These are phyloP conservation scores for Aureobasidium musti DNA, from an alignment of 2,329 filamentous ascomycete genomes.

Conservation along the genomic window DNA sequence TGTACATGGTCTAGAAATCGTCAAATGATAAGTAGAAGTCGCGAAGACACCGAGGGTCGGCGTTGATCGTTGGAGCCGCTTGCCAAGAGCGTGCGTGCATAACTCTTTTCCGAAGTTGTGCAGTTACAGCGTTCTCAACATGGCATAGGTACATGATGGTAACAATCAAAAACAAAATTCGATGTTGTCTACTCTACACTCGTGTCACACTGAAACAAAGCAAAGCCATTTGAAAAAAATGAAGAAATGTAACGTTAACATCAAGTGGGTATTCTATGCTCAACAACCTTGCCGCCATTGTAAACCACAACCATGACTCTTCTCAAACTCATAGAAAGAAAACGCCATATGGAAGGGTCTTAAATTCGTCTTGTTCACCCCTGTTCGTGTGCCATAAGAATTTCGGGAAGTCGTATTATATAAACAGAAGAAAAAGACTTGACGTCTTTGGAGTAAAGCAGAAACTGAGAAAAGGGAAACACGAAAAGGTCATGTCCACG, in stretches of 20 bases:
- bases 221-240: not conserved
- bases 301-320: slow-evolving; percentile 5
- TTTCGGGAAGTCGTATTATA: slow-evolving; percentile 17
- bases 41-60: not conserved
- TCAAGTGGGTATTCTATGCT: slow-evolving; percentile 29
- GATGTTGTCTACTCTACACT: too few relatives aligned
- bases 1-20: not conserved
- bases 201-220: not conserved
- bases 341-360: slow-evolving; percentile 21
- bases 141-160: not conserved
- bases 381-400: slow-evolving; percentile 4
- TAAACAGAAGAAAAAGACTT: slow-evolving; percentile 21
- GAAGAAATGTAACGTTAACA: slow-evolving; percentile 23
- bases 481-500: slow-evolving; percentile 24
- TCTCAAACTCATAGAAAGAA: slow-evolving; percentile 6
- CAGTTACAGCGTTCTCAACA: not conserved
- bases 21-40: not conserved
- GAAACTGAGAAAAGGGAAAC: slow-evolving; percentile 13
- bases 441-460: slow-evolving; percentile 9
- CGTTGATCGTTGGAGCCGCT: not conserved
- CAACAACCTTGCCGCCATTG: not conserved
- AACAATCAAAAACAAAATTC: not conserved
- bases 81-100: slow-evolving; percentile 10
- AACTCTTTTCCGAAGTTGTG: not conserved
- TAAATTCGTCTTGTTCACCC: slow-evolving; percentile 12